Base-by-base conservation (phyloP, 2,329 filamentous ascomycete species). In the Xylariales sp. region DNA sequence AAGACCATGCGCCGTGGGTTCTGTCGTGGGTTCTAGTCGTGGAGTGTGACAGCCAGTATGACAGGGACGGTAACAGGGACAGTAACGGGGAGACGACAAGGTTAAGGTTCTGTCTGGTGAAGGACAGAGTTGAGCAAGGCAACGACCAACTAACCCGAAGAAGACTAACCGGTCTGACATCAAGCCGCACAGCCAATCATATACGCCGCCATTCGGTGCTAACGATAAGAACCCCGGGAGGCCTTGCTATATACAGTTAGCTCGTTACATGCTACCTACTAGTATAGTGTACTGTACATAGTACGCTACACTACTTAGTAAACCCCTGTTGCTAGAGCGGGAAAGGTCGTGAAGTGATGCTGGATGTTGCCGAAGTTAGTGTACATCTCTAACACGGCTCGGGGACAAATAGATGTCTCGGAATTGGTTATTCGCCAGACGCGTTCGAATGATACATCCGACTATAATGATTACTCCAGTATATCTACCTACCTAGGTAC, bases 301-400 rank as follows among this genome's bases (percentile, higher is more conserved):
- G 23, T 23, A 23, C 2, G 23, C 23, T 23, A 23, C 23, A 23
- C 41, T 34, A 23, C 50, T 34, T 34, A 32, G 43, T 34, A 39
- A 9, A 34, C 55, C 53, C 14, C n/a, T 50, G 39, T 43, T 45
- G 53, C 45, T 18, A 65, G 28, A 56, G 56, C 64, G 64, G 64
- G 56, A 66, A 52, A 62, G 52, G 43, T 57, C 64, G 64, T 49
- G 45, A 59, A n/a, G n/a, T 61, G 36, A 10, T 52, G 36, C 34
- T 59, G 32, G 56, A 48, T n/a, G 32, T 28, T 41, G 39, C 39
- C 39, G 10, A 41, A 12, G 39, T 41, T 23, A 23, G 23, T 23
- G 23, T 23, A 23, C 23, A 23, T 23, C 23, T 14, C 39, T 41
- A 12, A 14, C 39, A 41, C 39, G 14, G 10, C 39, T 41, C 9